phyloP scores from a whole-genome alignment of 805 yeast species.

The Isabelozyma heimii region DNA sequence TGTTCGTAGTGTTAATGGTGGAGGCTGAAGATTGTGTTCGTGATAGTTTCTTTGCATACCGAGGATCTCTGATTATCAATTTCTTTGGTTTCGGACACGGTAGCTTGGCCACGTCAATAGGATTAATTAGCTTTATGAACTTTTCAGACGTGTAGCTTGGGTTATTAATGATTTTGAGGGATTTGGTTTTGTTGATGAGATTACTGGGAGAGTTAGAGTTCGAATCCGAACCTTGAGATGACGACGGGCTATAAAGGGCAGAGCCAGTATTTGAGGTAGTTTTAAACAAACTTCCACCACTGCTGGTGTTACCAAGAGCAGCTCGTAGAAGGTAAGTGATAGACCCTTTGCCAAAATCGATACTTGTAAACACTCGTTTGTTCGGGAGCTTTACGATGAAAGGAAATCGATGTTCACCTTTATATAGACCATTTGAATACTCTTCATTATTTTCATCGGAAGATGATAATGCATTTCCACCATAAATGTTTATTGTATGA shows the following conservation, averaged over 20 bases:
- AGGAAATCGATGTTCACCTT: slow-evolving; percentile 87
- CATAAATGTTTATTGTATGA: slow-evolving; percentile 59
- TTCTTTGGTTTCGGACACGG: slow-evolving; percentile 67
- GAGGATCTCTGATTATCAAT: slow-evolving; percentile 58
- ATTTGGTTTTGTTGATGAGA: slow-evolving; percentile 19
- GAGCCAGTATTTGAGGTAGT: slow-evolving; percentile 15
- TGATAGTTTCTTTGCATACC: slow-evolving; percentile 19
- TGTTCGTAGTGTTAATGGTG: slow-evolving; percentile 25
- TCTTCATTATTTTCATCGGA: slow-evolving; percentile 12
- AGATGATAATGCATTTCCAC: slow-evolving; percentile 25
- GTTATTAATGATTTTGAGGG: slow-evolving; percentile 20
- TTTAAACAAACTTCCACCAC: slow-evolving; percentile 5
- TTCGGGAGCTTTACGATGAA: slow-evolving; percentile 80
- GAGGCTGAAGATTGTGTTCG: slow-evolving; percentile 35
- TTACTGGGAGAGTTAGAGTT: slow-evolving; percentile 6
- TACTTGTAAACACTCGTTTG: slow-evolving; percentile 66
- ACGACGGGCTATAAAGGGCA: neutral
- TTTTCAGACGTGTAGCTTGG: slow-evolving; percentile 51
- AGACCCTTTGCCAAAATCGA: slow-evolving; percentile 84
- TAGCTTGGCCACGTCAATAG: slow-evolving; percentile 67
- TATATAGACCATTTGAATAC: slow-evolving; percentile 50
- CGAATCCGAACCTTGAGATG: slow-evolving; percentile 4
- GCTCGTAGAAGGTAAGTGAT: slow-evolving; percentile 65
- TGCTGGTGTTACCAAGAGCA: slow-evolving; percentile 26
- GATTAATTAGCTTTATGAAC: slow-evolving; percentile 59